Evolutionary conservation across 2,329 filamentous ascomycete genomes (phyloP), one percentile per base, ranked within the genome.

Genomic region (Aspergillus ustus): DNA sequence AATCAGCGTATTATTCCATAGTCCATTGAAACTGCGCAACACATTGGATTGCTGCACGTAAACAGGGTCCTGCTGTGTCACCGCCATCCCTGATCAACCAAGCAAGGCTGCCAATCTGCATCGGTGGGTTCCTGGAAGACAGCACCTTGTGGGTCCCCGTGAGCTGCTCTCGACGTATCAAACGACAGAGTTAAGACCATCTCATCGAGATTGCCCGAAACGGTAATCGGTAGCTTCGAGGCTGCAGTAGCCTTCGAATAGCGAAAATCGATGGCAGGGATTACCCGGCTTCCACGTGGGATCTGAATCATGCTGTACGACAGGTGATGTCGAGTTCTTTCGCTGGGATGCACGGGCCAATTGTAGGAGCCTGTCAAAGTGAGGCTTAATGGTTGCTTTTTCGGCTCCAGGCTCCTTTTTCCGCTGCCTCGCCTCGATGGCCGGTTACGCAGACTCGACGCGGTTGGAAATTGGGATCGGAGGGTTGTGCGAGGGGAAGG

Each of bases 261-360:
- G 50, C 17, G 50, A 22, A 17, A 9, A 37, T 9, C 19, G 7
- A 8, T 11, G 2, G 19, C 51, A 40, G 19, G 34, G 51, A 52
- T 52, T 31, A 17, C 19, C 34, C 25, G 31, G 20, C 20, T 40
- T 52, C 51, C 51, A 52, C 51, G 51, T 52, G 51, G 51, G 17
- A 43, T 40, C n/a, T 43, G 31, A 34, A 22, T 40, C 31, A 11
- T 40, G 34, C 15, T 15, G 34, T 40, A 13, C 34, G 34, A 40
- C 4, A 40, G 2, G 11, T 40, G 13, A 4, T 11, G 11, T 15
- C 34, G 11, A 13, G 11, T 40, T 40, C 9, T 40, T 40, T 40
- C 15, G 15, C 34, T 17, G 2, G 11, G 9, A 40, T 13, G 34
- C 34, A 40, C 34, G 34, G 34, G 34, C 34, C 34, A 13, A 40